Evolutionary conservation across 441 rosid genomes (phyloP).

Genomic region (Pelargonium cotyledonis): DNA sequence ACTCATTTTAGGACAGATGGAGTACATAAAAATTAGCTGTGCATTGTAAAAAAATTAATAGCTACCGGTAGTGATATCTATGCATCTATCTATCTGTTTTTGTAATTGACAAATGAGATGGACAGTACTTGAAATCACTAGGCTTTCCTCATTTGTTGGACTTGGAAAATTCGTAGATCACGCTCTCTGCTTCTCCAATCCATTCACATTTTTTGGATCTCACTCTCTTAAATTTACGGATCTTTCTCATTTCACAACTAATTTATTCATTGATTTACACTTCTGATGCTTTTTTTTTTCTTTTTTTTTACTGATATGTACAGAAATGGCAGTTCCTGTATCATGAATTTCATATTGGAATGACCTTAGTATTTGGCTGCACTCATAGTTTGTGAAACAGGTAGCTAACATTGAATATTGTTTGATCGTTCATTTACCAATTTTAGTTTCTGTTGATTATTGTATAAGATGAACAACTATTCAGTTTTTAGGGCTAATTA

Average conservation of each 20-base stretch:
- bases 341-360: neutral
- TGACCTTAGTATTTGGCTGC: neutral
- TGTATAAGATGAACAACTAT: too few relatives aligned
- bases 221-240: neutral
- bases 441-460: too few relatives aligned
- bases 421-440: neutral
- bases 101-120: neutral
- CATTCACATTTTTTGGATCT: neutral
- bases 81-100: too few relatives aligned
- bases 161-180: neutral
- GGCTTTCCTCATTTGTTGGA: neutral
- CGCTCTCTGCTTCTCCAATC: neutral
- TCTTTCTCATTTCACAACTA: neutral
- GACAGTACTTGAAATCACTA: neutral
- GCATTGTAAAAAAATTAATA: too few relatives aligned
- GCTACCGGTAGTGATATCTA: too few relatives aligned
- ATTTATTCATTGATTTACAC: neutral
- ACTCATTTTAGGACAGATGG: too few relatives aligned
- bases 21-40: too few relatives aligned
- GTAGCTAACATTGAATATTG: neutral
- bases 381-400: neutral
- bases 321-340: neutral
- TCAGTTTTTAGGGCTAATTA: too few relatives aligned
- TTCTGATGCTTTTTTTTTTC: neutral
- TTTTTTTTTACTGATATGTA: neutral